Evolutionary conservation across 352 stramenopile species (phyloP), one percentile per base, ranked within the genome.

Genomic region (Phytophthora macrochlamydospora): DNA sequence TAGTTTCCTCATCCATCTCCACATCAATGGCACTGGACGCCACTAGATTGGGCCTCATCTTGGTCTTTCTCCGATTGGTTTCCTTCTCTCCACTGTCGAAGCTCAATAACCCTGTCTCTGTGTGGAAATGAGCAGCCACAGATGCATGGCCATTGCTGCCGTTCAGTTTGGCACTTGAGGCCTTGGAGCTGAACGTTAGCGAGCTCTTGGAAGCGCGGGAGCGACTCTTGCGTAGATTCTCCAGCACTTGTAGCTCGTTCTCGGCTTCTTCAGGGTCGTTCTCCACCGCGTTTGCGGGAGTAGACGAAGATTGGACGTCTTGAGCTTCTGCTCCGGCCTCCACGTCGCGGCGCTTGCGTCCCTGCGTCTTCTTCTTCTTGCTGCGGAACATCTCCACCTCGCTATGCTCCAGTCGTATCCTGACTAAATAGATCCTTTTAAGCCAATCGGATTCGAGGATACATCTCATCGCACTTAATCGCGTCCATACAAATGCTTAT

Each of bases 1-100:
- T 42, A 9, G 51, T 46, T 8, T 77, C 62, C 7, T 61, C 56
- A 31, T 56, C 56, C 30, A 69, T 51, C 7, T 77, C 51, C 28
- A 69, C 46, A 13, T 78, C 68, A 37, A 62, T 59, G 24, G 32
- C 45, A 32, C 65, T 73, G 24, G 61, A 68, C 3, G 42, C 53
- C 46, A 87, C 57, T 3, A 91, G 46, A 60, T 93, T 92, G 13
- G 83, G 83, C 30, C 80, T 75, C 44, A 93, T 93, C 55, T 88
- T 91, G 29, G 43, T 73, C 56, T 65, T 77, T 42, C 79, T 82
- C 7, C 51, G 50, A 32, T 40, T 67, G 29, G 54, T 59, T 4
- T 80, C 67, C 9, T 38, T 28, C 42, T 71, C 60, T n/a, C 53
- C 58, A 45, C 85, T 72, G 51, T 81, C 76, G 65, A 92, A 91